Evolutionary conservation across 495 filamentous ascomycete species (phyloP), one percentile per base, ranked within the genome.

Genomic region (Aspergillus bridgeri): DNA sequence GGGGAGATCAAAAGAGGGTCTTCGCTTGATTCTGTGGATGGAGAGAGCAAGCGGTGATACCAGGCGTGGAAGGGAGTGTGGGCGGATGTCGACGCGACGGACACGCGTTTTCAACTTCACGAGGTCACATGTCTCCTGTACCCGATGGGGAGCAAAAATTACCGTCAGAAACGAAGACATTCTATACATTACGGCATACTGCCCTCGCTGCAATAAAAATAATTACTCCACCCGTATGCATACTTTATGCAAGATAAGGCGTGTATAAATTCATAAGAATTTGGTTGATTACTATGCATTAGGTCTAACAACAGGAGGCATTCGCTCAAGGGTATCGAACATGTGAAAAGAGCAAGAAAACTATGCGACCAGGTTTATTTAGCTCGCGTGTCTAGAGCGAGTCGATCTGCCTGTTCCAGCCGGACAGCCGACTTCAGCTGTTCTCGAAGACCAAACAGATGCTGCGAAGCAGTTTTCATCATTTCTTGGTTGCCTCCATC

Each of bases 351-450:
- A 33, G n/a, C 21, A 57, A 27, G 56, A 56, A 49, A 38, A 20
- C 33, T 58, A 47, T 17, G 53, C 29, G 24, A 53, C 19, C 51
- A 38, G 43, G n/a, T 51, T 51, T 72, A 77, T 64, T 78, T 78
- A 19, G 86, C 83, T 53, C 86, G 76, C 0, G 86, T 87, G 71
- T 90, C 88, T 54, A 90, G 60, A 19, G 82, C 76, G 57, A 89
- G 66, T 46, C 87, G 74, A 68, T 90, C 86, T 5, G 79, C 84
- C 51, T 81, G 75, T 52, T 84, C 78, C 54, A 90, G 70, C 25
- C 85, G 83, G 47, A 89, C 82, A 6, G 81, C 81, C 6, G 86
- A 85, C 65, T 81, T 86, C 66, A 90, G 70, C 56, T 77, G 69
- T 61, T 85, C 80, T 59, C 84, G 85, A 58, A 90, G 74, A 8